These are phyloP conservation scores for Ogataea zsoltii DNA, from an alignment of 805 yeast species.

Conservation along the genomic window DNA sequence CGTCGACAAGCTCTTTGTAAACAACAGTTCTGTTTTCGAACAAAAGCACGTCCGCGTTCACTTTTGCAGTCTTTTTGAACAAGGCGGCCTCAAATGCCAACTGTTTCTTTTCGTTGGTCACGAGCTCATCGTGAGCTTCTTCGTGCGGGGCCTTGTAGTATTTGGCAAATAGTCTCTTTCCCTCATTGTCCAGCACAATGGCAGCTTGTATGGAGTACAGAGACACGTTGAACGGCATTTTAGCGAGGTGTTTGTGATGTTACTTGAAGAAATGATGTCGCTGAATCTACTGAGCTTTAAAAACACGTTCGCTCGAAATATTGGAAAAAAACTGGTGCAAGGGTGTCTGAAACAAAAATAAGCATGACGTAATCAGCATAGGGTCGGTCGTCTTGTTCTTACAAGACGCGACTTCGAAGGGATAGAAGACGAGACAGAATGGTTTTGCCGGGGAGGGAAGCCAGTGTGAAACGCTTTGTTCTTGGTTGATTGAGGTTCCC, in stretches of 20 bases:
- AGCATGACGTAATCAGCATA: not conserved
- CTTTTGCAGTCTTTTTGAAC: conserved; percentile 75
- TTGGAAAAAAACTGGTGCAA: conserved; percentile 1
- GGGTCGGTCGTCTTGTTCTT: too few relatives aligned
- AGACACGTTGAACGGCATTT: conserved; percentile 41
- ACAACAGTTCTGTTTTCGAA: conserved; percentile 78
- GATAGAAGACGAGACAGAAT: too few relatives aligned
- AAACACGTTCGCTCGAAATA: conserved; percentile 5
- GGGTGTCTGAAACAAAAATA: not conserved
- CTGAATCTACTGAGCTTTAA: not conserved
- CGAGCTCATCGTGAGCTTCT: conserved; percentile 33
- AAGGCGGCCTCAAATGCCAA: conserved; percentile 71
- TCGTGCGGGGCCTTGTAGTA: conserved; percentile 73
- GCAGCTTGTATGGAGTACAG: conserved; percentile 82
- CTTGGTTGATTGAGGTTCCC: too few relatives aligned
- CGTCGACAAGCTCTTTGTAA: conserved; percentile 84
- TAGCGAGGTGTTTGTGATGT: not conserved
- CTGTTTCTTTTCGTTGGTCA: conserved; percentile 55
- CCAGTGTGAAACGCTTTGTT: too few relatives aligned
- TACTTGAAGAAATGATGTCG: too few relatives aligned
- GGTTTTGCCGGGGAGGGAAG: too few relatives aligned
- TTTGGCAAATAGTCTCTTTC: conserved; percentile 78
- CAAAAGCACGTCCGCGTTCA: conserved; percentile 75
- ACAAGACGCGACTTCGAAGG: too few relatives aligned
- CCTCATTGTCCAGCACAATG: conserved; percentile 77